Percentiles rank a stretch among this genome's conserved stretches.
Evolutionary conservation across 2,329 filamentous ascomycete species (phyloP).

Genomic region (Talaromyces piceae): DNA sequence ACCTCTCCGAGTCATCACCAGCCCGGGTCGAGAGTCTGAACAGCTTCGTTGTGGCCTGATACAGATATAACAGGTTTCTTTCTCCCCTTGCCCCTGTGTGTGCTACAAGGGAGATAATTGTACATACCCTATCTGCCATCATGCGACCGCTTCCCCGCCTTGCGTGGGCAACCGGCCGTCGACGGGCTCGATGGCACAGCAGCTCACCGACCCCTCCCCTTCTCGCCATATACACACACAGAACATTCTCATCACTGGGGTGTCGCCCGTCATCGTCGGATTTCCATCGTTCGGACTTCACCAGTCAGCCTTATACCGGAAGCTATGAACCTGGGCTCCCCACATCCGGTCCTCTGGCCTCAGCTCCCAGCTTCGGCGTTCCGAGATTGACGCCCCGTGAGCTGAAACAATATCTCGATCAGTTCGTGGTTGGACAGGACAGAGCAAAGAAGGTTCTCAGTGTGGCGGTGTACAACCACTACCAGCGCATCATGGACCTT

Average conservation of each 20-base stretch:
- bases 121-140: slow-evolving; percentile 18
- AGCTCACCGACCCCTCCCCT: slow-evolving; percentile 18
- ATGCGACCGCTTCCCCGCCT: slow-evolving; percentile 23
- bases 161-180: slow-evolving; percentile 16
- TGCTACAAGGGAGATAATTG: neutral
- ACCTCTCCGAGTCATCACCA: neutral
- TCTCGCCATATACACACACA: slow-evolving; percentile 10
- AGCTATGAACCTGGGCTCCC: slow-evolving; percentile 57
- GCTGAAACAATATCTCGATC: slow-evolving; percentile 85
- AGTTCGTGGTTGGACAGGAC: slow-evolving; percentile 94
- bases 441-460: slow-evolving; percentile 86
- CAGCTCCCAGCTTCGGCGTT: slow-evolving; percentile 50
- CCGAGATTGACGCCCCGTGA: slow-evolving; percentile 54
- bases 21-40: neutral
- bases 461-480: slow-evolving; percentile 93
- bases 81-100: neutral
- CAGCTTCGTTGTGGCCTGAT: neutral
- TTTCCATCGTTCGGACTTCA: slow-evolving; percentile 56
- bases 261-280: slow-evolving; percentile 35
- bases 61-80: neutral
- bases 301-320: slow-evolving; percentile 54
- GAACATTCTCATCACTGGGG: slow-evolving; percentile 12
- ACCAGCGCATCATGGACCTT: slow-evolving; percentile 73
- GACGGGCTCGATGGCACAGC: slow-evolving; percentile 8
- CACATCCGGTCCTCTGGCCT: slow-evolving; percentile 56